Evolutionary conservation across 768 basidiomycete genomes (phyloP).

Genomic region (Leccinum subgranulosum): DNA sequence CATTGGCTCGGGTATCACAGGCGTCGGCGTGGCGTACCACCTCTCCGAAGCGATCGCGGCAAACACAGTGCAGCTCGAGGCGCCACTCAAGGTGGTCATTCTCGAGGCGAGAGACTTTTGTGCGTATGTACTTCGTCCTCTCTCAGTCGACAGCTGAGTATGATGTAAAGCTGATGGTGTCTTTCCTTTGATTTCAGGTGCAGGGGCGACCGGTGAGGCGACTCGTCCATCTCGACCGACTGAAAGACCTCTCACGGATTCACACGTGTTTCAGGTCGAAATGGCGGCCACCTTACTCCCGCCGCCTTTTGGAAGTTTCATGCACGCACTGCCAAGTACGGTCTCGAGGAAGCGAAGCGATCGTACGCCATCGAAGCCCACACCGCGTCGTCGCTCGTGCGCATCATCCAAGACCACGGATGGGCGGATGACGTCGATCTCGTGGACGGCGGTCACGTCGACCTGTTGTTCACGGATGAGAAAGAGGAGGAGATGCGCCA

Average conservation of each 20-base stretch:
- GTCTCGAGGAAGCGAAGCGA: conserved; percentile 52
- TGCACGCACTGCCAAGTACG: conserved; percentile 37
- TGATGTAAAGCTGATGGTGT: neutral
- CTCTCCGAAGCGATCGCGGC: conserved; percentile 39
- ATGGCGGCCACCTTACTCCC: conserved; percentile 74
- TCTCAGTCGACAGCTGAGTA: neutral
- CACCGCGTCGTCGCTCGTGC: conserved; percentile 46
- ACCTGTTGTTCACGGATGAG: conserved; percentile 45
- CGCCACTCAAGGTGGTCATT: conserved; percentile 51
- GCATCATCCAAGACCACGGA: conserved; percentile 43
- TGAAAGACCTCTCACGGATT: neutral
- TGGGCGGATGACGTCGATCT: conserved; percentile 57
- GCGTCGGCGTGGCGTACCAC: conserved; percentile 72
- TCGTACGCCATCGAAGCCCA: conserved; percentile 56
- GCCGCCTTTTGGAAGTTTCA: conserved; percentile 45
- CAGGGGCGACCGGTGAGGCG: conserved; percentile 68
- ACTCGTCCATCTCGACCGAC: neutral
- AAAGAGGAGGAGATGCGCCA: conserved; percentile 37
- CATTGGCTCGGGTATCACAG: conserved; percentile 79
- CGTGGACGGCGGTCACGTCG: conserved; percentile 52
- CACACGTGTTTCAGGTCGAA: conserved; percentile 51
- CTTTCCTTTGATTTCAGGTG: conserved; percentile 38
- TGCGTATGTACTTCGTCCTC: conserved; percentile 36
- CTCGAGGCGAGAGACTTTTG: conserved; percentile 88
- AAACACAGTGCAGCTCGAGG: neutral